Base-by-base conservation (phyloP, 176 grass and related monocot species). In the Saccharum spontaneum region DNA sequence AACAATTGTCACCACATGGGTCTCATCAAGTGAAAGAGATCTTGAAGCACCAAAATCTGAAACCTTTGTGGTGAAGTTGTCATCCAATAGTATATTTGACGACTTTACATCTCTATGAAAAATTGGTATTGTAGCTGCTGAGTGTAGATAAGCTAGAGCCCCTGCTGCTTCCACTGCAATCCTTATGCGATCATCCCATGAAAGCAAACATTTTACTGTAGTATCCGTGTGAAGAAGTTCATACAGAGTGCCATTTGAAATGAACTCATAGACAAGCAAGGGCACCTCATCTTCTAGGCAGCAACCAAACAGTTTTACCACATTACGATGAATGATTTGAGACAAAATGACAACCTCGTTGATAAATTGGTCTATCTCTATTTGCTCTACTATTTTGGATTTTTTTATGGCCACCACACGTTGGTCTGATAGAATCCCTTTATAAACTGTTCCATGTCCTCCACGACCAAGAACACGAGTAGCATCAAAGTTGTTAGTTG, bases 81-180 rank as follows among this genome's bases (percentile, higher is more conserved):
- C 67, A 76, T 85, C 90, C 1, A 91, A 4, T 1, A 89, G 73
- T 87, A 91, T 90, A 54, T 92, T 91, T 1, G 86, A 66, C 24
- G 89, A 88, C 59, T 94, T 93, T 0, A 93, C 71, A 11, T 93
- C 88, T 63, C 88, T 88, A 15, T 93, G 88, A 5, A 94, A 90
- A 50, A 91, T 89, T 77, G 89, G 81, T 78, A 87, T 78, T 2
- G 83, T 17, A 43, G 86, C 83, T 15, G 79, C 70, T n/a, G 80
- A 89, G 73, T 94, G 89, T 5, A 94, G 67, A 84, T 91, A 88
- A 59, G 86, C 13, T 23, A 94, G 68, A 26, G 88, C 92, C 1
- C 83, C 74, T 1, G 63, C 79, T 39, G 45, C 70, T 86, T 89
- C 89, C 12, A 1, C 0, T 5, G 86, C 89, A 69, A 94, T 89